Conservation (phyloP, 2,329 filamentous ascomycete genomes). For the Kalaharituber pfeilii region DNA sequence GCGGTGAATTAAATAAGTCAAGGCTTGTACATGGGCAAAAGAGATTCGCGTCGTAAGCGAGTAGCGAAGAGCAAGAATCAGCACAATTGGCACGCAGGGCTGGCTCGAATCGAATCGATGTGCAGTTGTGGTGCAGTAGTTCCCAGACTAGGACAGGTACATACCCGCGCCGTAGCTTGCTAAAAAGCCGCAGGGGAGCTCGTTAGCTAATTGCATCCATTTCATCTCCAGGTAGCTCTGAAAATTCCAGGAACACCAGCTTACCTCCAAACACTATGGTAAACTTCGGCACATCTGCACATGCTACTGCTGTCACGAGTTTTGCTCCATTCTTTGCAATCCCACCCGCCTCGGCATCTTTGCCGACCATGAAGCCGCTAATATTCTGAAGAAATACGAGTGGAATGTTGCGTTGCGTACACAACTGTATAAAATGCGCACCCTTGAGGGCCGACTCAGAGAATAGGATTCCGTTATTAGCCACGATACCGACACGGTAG, state of each 20-base stretch:
- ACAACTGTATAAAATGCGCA: slow-evolving; percentile 92
- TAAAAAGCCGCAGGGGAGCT: neutral
- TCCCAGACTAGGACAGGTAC: neutral
- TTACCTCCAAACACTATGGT: slow-evolving; percentile 89
- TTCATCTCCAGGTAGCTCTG: neutral
- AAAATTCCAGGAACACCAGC: slow-evolving; percentile 31
- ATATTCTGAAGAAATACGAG: slow-evolving; percentile 94
- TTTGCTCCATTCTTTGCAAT: slow-evolving; percentile 98
- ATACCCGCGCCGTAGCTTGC: slow-evolving; percentile 1
- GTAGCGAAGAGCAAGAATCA: neutral
- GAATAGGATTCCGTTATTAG: slow-evolving; percentile 92
- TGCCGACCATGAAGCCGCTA: slow-evolving; percentile 93
- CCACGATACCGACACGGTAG: slow-evolving; percentile 77
- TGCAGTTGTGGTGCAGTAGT: neutral
- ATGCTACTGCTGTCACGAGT: slow-evolving; percentile 85
- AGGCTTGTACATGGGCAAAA: no score
- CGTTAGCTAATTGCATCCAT: neutral
- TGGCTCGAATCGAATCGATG: no score
- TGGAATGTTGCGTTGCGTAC: slow-evolving; percentile 73
- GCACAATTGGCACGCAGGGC: no score
- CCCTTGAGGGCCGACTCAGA: slow-evolving; percentile 79
- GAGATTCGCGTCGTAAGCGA: neutral
- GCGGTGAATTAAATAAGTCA: no score
- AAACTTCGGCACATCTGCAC: slow-evolving; percentile 87
- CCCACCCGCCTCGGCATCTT: slow-evolving; percentile 77